phyloP scores from a whole-genome alignment of 306 rosid genomes.

The Cyamopsis tetragonoloba region DNA sequence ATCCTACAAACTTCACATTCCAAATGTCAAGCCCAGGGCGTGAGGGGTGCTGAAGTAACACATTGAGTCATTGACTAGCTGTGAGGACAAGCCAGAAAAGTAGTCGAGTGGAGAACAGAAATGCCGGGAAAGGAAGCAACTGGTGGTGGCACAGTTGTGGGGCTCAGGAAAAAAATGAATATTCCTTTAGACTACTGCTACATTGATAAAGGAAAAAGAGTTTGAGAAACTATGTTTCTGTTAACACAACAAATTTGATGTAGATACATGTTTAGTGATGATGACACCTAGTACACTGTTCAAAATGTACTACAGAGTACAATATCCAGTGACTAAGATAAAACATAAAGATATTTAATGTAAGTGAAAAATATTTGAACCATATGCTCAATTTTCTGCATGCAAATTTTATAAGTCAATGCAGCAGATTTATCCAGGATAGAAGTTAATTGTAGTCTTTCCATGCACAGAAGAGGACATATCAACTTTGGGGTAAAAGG shows the following conservation, averaged over 20 bases:
- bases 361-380: neutral
- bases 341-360: neutral
- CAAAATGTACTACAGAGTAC: too few relatives aligned
- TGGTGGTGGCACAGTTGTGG: too few relatives aligned
- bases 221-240: neutral
- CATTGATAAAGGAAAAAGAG: too few relatives aligned
- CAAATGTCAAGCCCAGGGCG: too few relatives aligned
- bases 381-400: neutral
- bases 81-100: too few relatives aligned
- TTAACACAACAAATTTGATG: neutral
- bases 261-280: neutral
- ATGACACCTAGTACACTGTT: neutral
- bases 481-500: neutral
- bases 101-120: too few relatives aligned
- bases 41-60: too few relatives aligned
- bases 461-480: neutral
- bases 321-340: neutral
- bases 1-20: too few relatives aligned
- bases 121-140: too few relatives aligned
- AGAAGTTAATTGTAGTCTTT: neutral
- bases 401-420: neutral
- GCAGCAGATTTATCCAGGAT: neutral
- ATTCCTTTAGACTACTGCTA: too few relatives aligned
- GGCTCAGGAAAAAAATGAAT: too few relatives aligned
- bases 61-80: too few relatives aligned